Base-by-base conservation (phyloP, 2,329 filamentous ascomycete genomes). In the Claviceps quebecensis region DNA sequence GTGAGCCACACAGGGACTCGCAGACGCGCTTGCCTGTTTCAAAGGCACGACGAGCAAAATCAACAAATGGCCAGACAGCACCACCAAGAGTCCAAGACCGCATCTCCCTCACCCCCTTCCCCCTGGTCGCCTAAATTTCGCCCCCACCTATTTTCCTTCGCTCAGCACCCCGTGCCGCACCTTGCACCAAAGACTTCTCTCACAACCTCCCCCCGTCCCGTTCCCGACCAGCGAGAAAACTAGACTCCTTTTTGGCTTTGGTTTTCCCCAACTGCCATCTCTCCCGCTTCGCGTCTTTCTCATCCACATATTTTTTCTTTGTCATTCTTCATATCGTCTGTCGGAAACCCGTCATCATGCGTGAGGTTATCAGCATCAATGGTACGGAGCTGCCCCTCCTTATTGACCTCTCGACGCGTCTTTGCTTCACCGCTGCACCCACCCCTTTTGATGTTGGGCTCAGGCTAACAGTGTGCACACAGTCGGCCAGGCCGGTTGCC, bases 401-500 rank as follows among this genome's bases (percentile, higher is more conserved):
- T 55, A 60, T 61, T 59, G 59, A 5, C 8, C 61, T 60, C 59
- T n/a, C 47, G 46, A 52, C 56, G 55, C 51, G 50, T 54, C 51
- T 50, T 49, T 52, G 44, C 45, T 43, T 55, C 51, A 55, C 53
- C 49, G 49, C 52, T 38, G 50, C 45, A 38, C 16, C 13, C 11
- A 9, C 13, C 17, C 23, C 26, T 34, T 29, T 48, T 36, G 13
- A 45, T 38, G 34, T 22, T 38, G 26, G 38, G 23, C 14, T 22
- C 37, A 63, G 73, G 64, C 79, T 85, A 69, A 86, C 75, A 59
- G 61, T 66, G 65, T 70, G 56, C 63, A 49, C 67, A 67, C 72
- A 98, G 93, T 98, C 80, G 93, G 93, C 76, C 93, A 98, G 83
- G 93, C 93, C 71, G 93, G 93, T 86, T 97, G 93, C 84, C 93